phyloP scores from a whole-genome alignment of 257 asterid species.

The Solanum acaule region DNA sequence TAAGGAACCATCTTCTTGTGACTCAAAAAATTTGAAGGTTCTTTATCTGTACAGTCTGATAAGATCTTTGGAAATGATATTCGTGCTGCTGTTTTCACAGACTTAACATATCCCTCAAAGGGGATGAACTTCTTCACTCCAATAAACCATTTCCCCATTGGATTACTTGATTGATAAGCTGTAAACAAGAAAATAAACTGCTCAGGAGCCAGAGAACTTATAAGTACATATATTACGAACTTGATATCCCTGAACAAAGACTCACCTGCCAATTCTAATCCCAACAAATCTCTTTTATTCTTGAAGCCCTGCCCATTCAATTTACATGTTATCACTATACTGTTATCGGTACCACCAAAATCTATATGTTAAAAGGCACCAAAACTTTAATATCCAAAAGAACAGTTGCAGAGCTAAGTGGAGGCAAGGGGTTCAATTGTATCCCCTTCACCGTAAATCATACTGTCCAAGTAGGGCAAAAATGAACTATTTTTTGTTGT shows the following conservation, averaged over 20 bases:
- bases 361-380: neutral
- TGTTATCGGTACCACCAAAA: neutral
- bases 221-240: neutral
- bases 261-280: constrained; percentile 34
- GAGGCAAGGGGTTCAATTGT: neutral
- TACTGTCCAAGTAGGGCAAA: neutral
- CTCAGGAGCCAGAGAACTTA: neutral
- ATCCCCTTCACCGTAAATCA: neutral
- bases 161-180: constrained; percentile 19
- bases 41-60: constrained; percentile 38
- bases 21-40: constrained; percentile 40
- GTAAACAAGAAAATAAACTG: neutral
- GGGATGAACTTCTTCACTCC: constrained; percentile 23
- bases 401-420: neutral
- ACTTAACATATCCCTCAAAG: constrained; percentile 31
- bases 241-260: neutral
- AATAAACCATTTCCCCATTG: constrained; percentile 13
- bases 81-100: constrained; percentile 34
- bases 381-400: neutral
- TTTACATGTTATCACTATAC: neutral
- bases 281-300: constrained; percentile 26
- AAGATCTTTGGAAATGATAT: constrained; percentile 58
- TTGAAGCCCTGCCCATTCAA: constrained; percentile 30
- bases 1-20: constrained; percentile 62
- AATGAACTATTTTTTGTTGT: neutral